Conservation (phyloP, 768 basidiomycete genomes). For the Boletus reticulatus region DNA sequence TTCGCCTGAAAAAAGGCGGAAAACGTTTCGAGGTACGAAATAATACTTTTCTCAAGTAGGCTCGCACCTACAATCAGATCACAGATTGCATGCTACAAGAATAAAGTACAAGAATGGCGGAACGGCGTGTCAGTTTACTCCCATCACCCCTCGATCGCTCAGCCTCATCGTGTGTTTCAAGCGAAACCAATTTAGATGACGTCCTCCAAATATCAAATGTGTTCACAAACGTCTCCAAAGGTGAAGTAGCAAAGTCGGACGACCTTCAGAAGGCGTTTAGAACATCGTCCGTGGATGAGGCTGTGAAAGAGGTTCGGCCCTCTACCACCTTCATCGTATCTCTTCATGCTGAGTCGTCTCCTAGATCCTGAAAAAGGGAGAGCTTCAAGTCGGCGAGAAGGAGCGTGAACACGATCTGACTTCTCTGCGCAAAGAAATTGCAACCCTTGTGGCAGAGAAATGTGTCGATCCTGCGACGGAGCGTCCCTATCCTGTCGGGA, state of each 20-base stretch:
- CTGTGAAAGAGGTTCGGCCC: slow-evolving; percentile 72
- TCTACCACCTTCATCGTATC: neutral
- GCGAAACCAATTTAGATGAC: slow-evolving; percentile 92
- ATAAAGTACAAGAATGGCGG: slow-evolving; percentile 97
- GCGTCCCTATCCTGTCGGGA: slow-evolving; percentile 86
- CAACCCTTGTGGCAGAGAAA: slow-evolving; percentile 92
- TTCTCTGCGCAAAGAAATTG: slow-evolving; percentile 84
- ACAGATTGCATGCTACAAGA: slow-evolving; percentile 98
- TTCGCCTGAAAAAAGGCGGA: slow-evolving; percentile 93
- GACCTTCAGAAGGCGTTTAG: slow-evolving; percentile 94
- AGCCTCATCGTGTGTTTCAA: slow-evolving; percentile 28
- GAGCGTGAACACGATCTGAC: slow-evolving; percentile 90
- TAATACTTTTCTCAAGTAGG: neutral
- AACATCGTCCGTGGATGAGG: slow-evolving; percentile 64
- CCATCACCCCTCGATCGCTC: neutral
- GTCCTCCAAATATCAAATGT: slow-evolving; percentile 96
- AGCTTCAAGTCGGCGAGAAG: slow-evolving; percentile 95
- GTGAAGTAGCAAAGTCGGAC: slow-evolving; percentile 83
- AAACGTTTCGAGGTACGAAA: slow-evolving; percentile 87
- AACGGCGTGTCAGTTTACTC: slow-evolving; percentile 71
- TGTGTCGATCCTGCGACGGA: slow-evolving; percentile 92
- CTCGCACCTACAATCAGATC: neutral
- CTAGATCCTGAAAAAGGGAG: slow-evolving; percentile 93
- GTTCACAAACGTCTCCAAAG: slow-evolving; percentile 95
- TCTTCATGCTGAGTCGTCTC: neutral